These are phyloP conservation scores for Pseudogymnoascus sp. DNA, from an alignment of 2,329 filamentous ascomycete genomes.

Conservation along the genomic window DNA sequence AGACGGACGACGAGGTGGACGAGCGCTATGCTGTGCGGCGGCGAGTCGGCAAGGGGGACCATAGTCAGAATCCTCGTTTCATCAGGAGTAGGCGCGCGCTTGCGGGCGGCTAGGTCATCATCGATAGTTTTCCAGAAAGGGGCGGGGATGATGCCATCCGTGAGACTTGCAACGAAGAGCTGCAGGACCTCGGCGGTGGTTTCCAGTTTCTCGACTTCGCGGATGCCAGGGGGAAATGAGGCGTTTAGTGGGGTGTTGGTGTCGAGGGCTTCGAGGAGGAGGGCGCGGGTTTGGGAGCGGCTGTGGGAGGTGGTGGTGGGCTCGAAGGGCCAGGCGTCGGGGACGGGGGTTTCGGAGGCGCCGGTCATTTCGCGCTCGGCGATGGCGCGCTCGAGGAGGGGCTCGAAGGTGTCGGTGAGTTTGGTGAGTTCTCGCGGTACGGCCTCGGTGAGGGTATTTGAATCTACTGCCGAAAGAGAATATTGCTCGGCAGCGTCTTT, in stretches of 20 bases:
- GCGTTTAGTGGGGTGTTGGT: conserved; percentile 54
- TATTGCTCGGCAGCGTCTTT: background rate
- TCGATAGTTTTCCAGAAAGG: conserved; percentile 65
- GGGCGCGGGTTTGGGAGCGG: conserved; percentile 13
- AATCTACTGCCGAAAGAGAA: background rate
- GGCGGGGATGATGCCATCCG: conserved; percentile 69
- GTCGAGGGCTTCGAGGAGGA: conserved; percentile 62
- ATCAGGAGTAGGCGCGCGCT: conserved; percentile 38
- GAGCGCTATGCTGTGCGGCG: conserved; percentile 81
- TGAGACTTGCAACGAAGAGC: conserved; percentile 64
- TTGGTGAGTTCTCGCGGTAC: conserved; percentile 61
- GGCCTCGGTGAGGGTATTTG: background rate
- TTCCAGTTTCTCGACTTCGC: conserved; percentile 64
- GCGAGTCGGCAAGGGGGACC: conserved; percentile 62
- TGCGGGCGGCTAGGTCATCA: conserved; percentile 39
- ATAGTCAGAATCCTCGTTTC: conserved; percentile 56
- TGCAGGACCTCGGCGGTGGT: conserved; percentile 63
- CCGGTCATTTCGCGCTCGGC: conserved; percentile 58
- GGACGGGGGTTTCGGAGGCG: conserved; percentile 39
- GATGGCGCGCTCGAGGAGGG: conserved; percentile 45
- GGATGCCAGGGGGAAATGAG: conserved; percentile 53
- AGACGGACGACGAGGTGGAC: conserved; percentile 79
- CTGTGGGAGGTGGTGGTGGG: conserved; percentile 18
- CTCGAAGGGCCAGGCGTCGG: conserved; percentile 52
- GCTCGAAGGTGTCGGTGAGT: conserved; percentile 71